Evolutionary conservation across 768 basidiomycete species (phyloP), one percentile per base, ranked within the genome.

Genomic region (Auriscalpium vulgare): DNA sequence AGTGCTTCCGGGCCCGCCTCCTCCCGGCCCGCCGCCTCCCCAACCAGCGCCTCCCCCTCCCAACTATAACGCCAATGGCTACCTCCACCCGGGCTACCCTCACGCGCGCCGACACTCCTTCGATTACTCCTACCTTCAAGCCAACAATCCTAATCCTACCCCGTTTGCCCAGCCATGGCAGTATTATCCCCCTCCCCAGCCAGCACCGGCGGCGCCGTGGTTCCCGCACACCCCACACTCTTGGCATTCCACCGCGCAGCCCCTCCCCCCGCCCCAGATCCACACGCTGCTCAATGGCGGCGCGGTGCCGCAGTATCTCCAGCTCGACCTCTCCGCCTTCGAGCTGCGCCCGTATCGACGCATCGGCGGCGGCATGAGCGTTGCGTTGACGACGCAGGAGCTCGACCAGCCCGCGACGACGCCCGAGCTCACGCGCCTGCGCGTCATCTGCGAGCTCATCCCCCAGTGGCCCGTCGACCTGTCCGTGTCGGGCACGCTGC

Each of bases 401-500:
- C 55, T 62, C 54, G 59, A 60, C 47, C 56, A 56, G 23, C 60
- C 61, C 43, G 59, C 61, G 51, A 60, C 54, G 44, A 55, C 45
- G 51, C 61, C 61, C 4, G 56, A 57, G 51, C 56, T 60, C 52
- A 56, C 55, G 54, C 61, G 59, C 51, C 51, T 60, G 10, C 56
- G 58, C 6, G 35, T 62, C 44, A 34, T 60, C 8, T 62, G 61
- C 51, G 61, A 62, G 34, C 16, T 23, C 19, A 57, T 55, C 21
- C 56, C 59, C 5, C 61, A 62, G 45, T 62, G 61, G 61, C 61
- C 61, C 38, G 35, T 60, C 40, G 59, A 60, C 13, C 13, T 62
- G 46, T 54, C 45, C 5, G 59, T 62, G 3, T 29, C 47, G 23
- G 61, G 61, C 29, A 60, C 59, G 7, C n/a, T 56, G 38, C 53